Evolutionary conservation across 2,329 filamentous ascomycete genomes (phyloP).

Genomic region (Pseudogymnoascus sp.): DNA sequence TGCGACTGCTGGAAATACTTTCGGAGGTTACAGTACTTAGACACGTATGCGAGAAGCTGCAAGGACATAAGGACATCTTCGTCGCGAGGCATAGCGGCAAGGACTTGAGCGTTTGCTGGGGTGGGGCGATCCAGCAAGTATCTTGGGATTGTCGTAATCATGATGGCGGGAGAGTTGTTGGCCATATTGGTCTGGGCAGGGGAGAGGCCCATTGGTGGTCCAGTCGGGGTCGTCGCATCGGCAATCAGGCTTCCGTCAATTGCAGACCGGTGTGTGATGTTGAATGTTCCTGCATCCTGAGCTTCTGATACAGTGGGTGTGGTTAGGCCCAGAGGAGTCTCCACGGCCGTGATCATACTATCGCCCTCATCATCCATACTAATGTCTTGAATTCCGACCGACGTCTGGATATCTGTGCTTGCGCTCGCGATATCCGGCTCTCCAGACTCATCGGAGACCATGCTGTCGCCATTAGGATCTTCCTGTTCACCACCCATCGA

Average conservation of each 20-base stretch:
- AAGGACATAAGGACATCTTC: slow-evolving; percentile 98
- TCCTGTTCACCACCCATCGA: slow-evolving; percentile 82
- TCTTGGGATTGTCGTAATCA: slow-evolving; percentile 64
- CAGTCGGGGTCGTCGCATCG: slow-evolving; percentile 56
- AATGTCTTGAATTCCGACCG: slow-evolving; percentile 79
- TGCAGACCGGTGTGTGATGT: slow-evolving; percentile 78
- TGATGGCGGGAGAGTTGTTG: slow-evolving; percentile 67
- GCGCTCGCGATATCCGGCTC: slow-evolving; percentile 66
- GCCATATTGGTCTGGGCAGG: slow-evolving; percentile 55
- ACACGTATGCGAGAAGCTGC: slow-evolving; percentile 92
- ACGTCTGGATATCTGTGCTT: slow-evolving; percentile 68
- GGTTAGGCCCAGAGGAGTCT: slow-evolving; percentile 63
- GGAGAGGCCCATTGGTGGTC: slow-evolving; percentile 63
- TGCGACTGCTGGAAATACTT: slow-evolving; percentile 95
- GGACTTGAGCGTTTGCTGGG: slow-evolving; percentile 59
- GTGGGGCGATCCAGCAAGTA: slow-evolving; percentile 68
- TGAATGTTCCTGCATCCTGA: slow-evolving; percentile 85
- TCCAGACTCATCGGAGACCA: slow-evolving; percentile 67
- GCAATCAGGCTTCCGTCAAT: slow-evolving; percentile 81
- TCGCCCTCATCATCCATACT: slow-evolving; percentile 66
- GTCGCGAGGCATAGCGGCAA: slow-evolving; percentile 89
- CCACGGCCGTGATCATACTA: slow-evolving; percentile 63
- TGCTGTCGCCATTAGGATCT: slow-evolving; percentile 76
- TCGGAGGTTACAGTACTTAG: slow-evolving; percentile 94
- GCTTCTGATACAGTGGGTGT: slow-evolving; percentile 72